phyloP scores from a whole-genome alignment of 768 basidiomycete genomes.

The Cystofilobasidium capitatum region DNA sequence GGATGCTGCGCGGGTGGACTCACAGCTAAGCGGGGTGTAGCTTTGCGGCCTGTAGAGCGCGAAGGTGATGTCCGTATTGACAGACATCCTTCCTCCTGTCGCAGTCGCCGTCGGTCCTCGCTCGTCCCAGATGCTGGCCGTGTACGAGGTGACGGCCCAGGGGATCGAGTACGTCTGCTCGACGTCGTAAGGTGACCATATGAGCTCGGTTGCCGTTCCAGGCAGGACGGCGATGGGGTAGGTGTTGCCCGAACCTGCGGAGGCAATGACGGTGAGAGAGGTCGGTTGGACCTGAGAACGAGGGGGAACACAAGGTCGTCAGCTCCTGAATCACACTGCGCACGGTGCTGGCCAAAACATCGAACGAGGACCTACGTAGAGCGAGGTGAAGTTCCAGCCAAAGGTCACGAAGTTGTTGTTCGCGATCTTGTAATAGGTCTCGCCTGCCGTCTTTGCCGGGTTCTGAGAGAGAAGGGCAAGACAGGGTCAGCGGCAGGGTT shows the following conservation, averaged over 20 bases:
- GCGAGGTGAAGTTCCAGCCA: slow-evolving; percentile 76
- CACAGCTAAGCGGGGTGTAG: slow-evolving; percentile 57
- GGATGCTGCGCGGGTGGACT: slow-evolving; percentile 27
- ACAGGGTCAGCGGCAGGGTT: not conserved
- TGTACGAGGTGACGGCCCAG: slow-evolving; percentile 66
- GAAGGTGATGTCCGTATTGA: slow-evolving; percentile 63
- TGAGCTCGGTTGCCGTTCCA: slow-evolving; percentile 54
- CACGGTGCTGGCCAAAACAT: not conserved
- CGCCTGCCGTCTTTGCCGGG: slow-evolving; percentile 63
- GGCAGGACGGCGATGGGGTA: slow-evolving; percentile 64
- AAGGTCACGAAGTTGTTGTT: slow-evolving; percentile 65
- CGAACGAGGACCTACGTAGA: slow-evolving; percentile 43
- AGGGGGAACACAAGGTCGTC: not conserved
- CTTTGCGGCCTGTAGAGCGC: slow-evolving; percentile 69
- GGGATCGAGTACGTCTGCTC: slow-evolving; percentile 59
- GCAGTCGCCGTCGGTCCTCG: slow-evolving; percentile 57
- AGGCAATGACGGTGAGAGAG: slow-evolving; percentile 66
- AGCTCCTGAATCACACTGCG: not conserved
- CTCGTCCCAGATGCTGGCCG: slow-evolving; percentile 70
- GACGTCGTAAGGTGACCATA: slow-evolving; percentile 73
- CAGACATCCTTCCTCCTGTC: slow-evolving; percentile 55
- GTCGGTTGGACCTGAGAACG: slow-evolving; percentile 49
- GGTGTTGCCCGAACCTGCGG: slow-evolving; percentile 72
- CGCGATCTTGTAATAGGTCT: slow-evolving; percentile 84
- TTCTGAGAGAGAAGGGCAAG: slow-evolving; percentile 36